phyloP scores from a whole-genome alignment of 129 eudicot species.

The Kitagawia praeruptora region DNA sequence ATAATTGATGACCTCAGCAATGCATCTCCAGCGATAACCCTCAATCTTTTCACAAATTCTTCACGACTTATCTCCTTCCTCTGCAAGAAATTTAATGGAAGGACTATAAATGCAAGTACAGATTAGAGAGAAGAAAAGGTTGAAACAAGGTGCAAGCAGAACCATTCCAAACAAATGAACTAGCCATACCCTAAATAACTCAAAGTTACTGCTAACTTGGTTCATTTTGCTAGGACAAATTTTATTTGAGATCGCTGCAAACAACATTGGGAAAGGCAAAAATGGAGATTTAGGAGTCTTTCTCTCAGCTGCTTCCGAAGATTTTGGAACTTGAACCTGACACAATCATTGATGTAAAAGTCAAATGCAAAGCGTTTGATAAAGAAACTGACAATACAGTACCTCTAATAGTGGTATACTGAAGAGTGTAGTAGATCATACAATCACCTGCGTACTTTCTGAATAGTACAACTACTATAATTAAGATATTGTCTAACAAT shows the following conservation, averaged over 20 bases:
- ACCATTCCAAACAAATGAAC: neutral
- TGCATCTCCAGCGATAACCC: constrained; percentile 32
- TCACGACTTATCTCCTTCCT: constrained; percentile 30
- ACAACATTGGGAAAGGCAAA: constrained; percentile 46
- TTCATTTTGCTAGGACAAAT: constrained; percentile 28
- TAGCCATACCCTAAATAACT: constrained; percentile 28
- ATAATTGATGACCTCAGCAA: constrained; percentile 25
- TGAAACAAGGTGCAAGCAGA: neutral
- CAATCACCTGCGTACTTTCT: neutral
- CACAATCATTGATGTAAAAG: constrained; percentile 14
- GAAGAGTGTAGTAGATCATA: neutral
- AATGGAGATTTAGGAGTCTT: constrained; percentile 39
- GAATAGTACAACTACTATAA: neutral
- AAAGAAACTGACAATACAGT: neutral
- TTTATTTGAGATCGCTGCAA: constrained; percentile 33
- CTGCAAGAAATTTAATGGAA: constrained; percentile 13
- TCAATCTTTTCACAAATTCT: constrained; percentile 30
- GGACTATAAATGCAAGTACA: neutral
- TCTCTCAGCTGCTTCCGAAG: constrained; percentile 6
- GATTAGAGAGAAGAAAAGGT: neutral
- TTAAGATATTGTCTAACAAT: neutral
- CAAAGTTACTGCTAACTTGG: constrained; percentile 26
- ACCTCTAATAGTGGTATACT: neutral
- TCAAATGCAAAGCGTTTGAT: neutral
- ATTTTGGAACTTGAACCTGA: constrained; percentile 11